Evolutionary conservation across 2,329 filamentous ascomycete genomes (phyloP), one percentile per base, ranked within the genome.

Genomic region (Verticillium klebahnii): DNA sequence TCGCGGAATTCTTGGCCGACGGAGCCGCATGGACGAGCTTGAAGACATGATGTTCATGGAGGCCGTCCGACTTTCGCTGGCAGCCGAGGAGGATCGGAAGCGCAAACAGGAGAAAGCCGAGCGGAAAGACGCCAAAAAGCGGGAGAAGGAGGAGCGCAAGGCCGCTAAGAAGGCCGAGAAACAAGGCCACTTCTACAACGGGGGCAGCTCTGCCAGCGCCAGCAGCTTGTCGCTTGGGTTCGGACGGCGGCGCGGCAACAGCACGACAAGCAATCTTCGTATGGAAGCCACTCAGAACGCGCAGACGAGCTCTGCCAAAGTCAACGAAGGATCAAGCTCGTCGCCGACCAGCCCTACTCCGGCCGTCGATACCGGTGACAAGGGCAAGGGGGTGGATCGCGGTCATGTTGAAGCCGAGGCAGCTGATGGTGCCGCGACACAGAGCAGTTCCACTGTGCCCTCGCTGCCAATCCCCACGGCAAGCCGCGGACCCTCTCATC

Each of bases 21-120:
- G 81, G 56, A 73, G 72, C 61, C 83, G 92, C 34, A 86, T 96
- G 71, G 92, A 96, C 25, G 93, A 98, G 68, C 82, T 98, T 0
- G 95, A 99, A 73, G 94, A 97, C 57, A 91, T 99, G 80, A 99
- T 99, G 95, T 93, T 98, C 81, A 92, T 95, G 82, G 95, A 99
- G 74, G 95, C 95, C 0, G 96, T 99, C 57, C 84, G 95, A 45
- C 75, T 97, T 34, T 97, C 93, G 57, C 80, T 99, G n/a, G 93
- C 90, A 0, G 89, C 92, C 1, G 95, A 99, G 73, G 94, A 98
- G 70, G 94, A 98, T 52, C 85, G 94, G n/a, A 90, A 92, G 67
- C 89, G 85, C 56, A 95, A 92, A 70, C 89, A 90, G 57, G 91
- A 95, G 58, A 94, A 93, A 72, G 91, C 92, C 62, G 83, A 85